These are phyloP conservation scores for Geotrichum bryndzae DNA, from an alignment of 1,139 yeast species.

Conservation along the genomic window DNA sequence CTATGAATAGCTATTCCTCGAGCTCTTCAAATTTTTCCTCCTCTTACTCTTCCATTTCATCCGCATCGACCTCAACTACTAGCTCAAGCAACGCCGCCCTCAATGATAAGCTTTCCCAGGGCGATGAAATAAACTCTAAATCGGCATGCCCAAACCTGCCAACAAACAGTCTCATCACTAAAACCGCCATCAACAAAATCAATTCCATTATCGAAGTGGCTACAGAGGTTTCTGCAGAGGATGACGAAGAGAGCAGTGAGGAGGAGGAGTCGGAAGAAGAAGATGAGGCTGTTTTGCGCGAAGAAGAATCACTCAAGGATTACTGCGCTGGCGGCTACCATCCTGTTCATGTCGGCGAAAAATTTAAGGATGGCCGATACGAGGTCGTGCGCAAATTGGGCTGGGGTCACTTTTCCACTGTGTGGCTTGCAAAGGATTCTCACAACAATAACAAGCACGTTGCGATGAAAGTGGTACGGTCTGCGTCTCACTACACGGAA, in stretches of 20 bases:
- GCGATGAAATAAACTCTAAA: background rate
- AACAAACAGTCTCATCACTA: background rate
- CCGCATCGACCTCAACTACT: background rate
- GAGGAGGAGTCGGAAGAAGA: slow-evolving; percentile 12
- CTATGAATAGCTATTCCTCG: background rate
- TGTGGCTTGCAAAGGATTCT: slow-evolving; percentile 70
- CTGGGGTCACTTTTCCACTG: slow-evolving; percentile 90
- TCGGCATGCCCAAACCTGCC: background rate
- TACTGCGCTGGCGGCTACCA: slow-evolving; percentile 84
- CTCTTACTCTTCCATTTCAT: background rate
- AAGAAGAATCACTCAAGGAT: slow-evolving; percentile 67
- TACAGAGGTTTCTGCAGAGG: background rate
- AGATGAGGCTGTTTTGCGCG: slow-evolving; percentile 22
- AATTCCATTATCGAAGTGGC: background rate
- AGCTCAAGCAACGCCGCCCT: background rate
- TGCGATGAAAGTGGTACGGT: slow-evolving; percentile 78
- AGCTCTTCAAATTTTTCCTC: background rate
- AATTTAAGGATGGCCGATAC: slow-evolving; percentile 52
- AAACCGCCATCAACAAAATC: background rate
- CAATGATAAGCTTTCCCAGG: background rate
- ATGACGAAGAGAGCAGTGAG: background rate
- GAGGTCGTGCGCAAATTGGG: slow-evolving; percentile 72
- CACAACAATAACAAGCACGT: slow-evolving; percentile 47
- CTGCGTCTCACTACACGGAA: slow-evolving; percentile 63
- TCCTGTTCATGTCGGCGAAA: slow-evolving; percentile 74